Evolutionary conservation across 768 basidiomycete species (phyloP), one percentile per base, ranked within the genome.

Genomic region (Crepidotus variabilis): DNA sequence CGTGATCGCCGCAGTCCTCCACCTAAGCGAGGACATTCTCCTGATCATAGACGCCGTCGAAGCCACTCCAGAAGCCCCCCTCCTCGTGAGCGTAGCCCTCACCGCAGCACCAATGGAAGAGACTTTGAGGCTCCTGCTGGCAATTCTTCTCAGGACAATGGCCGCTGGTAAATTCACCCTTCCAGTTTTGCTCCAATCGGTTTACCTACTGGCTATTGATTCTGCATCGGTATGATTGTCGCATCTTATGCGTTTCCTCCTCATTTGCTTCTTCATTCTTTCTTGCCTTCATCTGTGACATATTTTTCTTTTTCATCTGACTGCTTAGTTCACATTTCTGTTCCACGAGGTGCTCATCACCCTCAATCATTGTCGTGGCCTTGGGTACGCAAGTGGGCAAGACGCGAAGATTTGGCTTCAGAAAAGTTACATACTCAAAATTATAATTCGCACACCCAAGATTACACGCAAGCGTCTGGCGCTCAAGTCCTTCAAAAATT

Each of bases 61-160:
- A 90, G 88, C 72, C 87, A 89, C 61, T 89, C 87, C 53, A 80
- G 87, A 67, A 90, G 87, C 73, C 91, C 90, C 21, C 87, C 88
- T 58, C 89, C 88, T 52, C 78, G 88, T 63, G 89, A 87, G 52
- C 83, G 86, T 68, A 81, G 79, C 69, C 80, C 73, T 46, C 68
- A 73, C 47, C 65, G 69, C 47, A 54, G 61, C 58, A 56, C 66
- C 58, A 65, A 67, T 55, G 63, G 71, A 66, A 57, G 79, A 60
- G 67, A 80, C 57, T 76, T 73, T 45, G 73, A 74, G 28, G 66
- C 61, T 51, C 71, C 64, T 67, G 73, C 72, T 68, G 72, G 69
- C 49, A 74, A 74, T 13, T 74, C 78, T 34, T 47, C 59, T 33
- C 73, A 72, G 24, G 74, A 75, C 23, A 60, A 74, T 51, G 63